Conservation (phyloP, 2,329 filamentous ascomycete genomes). For the Sporothrix variecibatus region DNA sequence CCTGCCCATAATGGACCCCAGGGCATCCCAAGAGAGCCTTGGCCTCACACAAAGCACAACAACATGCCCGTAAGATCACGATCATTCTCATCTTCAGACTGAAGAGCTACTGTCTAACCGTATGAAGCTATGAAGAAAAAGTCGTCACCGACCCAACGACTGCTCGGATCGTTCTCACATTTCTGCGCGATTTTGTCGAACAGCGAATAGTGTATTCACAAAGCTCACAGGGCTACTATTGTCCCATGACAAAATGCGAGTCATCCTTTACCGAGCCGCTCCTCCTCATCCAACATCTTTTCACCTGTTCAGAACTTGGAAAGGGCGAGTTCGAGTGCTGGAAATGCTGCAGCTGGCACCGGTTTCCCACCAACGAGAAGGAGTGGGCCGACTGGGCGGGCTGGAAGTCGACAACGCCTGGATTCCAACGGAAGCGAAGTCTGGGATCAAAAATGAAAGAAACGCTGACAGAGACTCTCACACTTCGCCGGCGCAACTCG, state of each 20-base stretch:
- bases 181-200: conserved; percentile 37
- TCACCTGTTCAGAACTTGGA: conserved; percentile 35
- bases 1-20: conserved; percentile 14
- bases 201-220: conserved; percentile 31
- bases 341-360: conserved; percentile 36
- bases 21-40: conserved; percentile 17
- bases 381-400: conserved; percentile 37
- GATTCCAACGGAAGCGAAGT: conserved; percentile 35
- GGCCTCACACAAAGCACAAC: conserved; percentile 12
- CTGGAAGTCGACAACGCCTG: conserved; percentile 31
- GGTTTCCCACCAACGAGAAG: conserved; percentile 37
- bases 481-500: conserved; percentile 22
- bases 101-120: neutral
- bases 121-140: conserved; percentile 35
- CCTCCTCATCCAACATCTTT: conserved; percentile 35
- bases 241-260: conserved; percentile 36
- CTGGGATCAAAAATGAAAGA: conserved; percentile 36
- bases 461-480: conserved; percentile 26
- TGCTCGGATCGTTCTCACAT: conserved; percentile 37
- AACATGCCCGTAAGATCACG: conserved; percentile 24
- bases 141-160: conserved; percentile 35
- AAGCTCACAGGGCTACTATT: conserved; percentile 32
- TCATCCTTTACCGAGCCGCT: conserved; percentile 33
- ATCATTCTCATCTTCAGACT: too few species aligned
- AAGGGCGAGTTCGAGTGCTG: conserved; percentile 37